Base-by-base conservation (phyloP, 2,329 filamentous ascomycete genomes). In the Aspergillus pseudonomiae region DNA sequence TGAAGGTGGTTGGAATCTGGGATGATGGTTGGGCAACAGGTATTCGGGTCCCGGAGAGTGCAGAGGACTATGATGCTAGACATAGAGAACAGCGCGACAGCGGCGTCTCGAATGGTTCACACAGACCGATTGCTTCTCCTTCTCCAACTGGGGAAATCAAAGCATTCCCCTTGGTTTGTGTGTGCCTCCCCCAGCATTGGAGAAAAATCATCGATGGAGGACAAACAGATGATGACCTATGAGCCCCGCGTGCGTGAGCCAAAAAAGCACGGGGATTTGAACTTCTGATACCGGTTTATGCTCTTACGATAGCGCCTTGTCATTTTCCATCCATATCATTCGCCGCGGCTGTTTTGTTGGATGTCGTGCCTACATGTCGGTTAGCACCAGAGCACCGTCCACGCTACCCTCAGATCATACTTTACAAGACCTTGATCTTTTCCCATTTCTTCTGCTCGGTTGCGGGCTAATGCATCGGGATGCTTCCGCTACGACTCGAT, bases 21-120 rank as follows among this genome's bases (percentile, higher is more conserved):
- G 95, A 99, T 73, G 95, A 99, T 76, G 95, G 95, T 54, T 99
- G 95, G 95, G 95, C 95, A 12, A 99, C 95, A 1, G 95, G 95
- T 71, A 86, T 97, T 61, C 85, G 96, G 74, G 82, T 96, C 61
- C 85, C 90, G 60, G 92, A 96, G 71, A 86, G 88, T 61, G 93
- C 93, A 2, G 94, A 98, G 65, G 92, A 97, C 67, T 97, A 93
- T 89, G 92, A 96, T 71, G 85, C 86, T 50, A 86, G 90, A 67
- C 87, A 88, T 71, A 89, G 91, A 72, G 82, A 88, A 39, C 93
- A 96, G 74, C 88, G 95, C 65, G 95, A 99, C 79, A 98, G 94
- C 72, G 95, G 95, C 62, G 91, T 98, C 50, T 97, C 93, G 53
- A 91, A 93, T 78, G 90, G 91, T 21, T 91, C 91, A 3, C 86